Evolutionary conservation across 148 eudicot species (phyloP), one percentile per base, ranked within the genome.

Genomic region (Chenopodium berlandieri): DNA sequence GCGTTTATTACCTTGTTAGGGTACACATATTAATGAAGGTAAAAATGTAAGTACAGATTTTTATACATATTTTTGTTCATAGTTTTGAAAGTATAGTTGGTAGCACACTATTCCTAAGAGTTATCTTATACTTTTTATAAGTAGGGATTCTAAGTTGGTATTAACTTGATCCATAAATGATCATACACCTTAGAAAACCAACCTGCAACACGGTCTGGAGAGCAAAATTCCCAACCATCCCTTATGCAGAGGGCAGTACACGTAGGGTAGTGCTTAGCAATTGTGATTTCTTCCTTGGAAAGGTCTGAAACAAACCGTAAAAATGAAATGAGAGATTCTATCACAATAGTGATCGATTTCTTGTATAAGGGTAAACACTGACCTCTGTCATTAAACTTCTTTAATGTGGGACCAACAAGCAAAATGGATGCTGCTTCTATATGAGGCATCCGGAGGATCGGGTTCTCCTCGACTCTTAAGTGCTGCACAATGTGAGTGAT

Each of bases 321-420:
- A 68, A 78, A 64, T 83, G 68, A 81, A 76, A 80, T 80, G 40
- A 80, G 66, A 71, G 75, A 75, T 17, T 56, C 14, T n/a, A 47
- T 66, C 19, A 46, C 68, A 25, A 66, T 23, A 76, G 30, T 60
- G 75, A 30, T 72, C 44, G 5, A 40, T 40, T 40, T 40, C 44
- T 40, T 25, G 30, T 30, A 64, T 46, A 81, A 54, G 19, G n/a
- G 31, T 25, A 58, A 68, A 50, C 73, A 85, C 82, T 69, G 76
- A 96, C 99, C 99, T 85, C 89, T 90, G 80, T 96, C 98, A 83
- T 96, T 96, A 82, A 92, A 94, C 84, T 94, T 94, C 80, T 96
- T 92, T 83, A 96, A 85, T 56, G 97, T 96, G 70, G 97, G 89
- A 66, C 99, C 99, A 75, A 92, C 92, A 78, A 96, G 98, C 93